A percentile compares a stretch with the other conserved stretches of the same genome.
Evolutionary conservation across 2,329 filamentous ascomycete species (phyloP).

Genomic region (Colletotrichum endophyticum): DNA sequence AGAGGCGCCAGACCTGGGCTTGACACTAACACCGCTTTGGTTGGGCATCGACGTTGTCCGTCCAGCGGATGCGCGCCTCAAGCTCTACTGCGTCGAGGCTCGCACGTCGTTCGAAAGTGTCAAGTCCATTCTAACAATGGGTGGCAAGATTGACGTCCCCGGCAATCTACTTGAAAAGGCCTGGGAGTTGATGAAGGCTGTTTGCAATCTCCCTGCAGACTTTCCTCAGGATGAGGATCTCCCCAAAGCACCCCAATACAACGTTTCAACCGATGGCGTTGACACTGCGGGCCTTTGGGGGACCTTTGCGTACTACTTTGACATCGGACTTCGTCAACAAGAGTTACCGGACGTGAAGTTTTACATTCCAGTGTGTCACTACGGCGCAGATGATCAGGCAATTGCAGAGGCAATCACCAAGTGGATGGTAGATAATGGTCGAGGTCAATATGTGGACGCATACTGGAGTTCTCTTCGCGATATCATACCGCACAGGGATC

Average conservation of each 20-base stretch:
- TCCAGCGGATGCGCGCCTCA: neutral
- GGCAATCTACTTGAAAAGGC: neutral
- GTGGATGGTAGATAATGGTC: neutral
- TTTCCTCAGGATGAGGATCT: neutral
- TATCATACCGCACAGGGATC: neutral
- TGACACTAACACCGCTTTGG: neutral
- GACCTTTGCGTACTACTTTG: conserved; percentile 1
- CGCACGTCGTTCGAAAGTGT: neutral
- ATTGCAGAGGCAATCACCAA: neutral
- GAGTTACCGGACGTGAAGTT: neutral
- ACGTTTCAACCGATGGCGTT: neutral
- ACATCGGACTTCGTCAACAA: neutral
- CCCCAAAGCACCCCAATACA: neutral
- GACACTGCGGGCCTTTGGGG: conserved; percentile 1
- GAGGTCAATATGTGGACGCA: neutral
- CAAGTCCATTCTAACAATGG: neutral
- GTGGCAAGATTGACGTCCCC: neutral
- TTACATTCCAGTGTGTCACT: conserved; percentile 8
- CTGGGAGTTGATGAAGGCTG: conserved; percentile 3
- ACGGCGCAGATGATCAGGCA: neutral
- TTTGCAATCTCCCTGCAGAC: neutral
- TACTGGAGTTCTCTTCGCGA: neutral
- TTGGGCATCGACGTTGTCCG: neutral
- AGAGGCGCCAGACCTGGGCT: neutral
- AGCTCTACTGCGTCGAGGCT: neutral